phyloP scores from a whole-genome alignment of 371 early-diverging fungal species.

The Dipsacomyces acuminosporus region DNA sequence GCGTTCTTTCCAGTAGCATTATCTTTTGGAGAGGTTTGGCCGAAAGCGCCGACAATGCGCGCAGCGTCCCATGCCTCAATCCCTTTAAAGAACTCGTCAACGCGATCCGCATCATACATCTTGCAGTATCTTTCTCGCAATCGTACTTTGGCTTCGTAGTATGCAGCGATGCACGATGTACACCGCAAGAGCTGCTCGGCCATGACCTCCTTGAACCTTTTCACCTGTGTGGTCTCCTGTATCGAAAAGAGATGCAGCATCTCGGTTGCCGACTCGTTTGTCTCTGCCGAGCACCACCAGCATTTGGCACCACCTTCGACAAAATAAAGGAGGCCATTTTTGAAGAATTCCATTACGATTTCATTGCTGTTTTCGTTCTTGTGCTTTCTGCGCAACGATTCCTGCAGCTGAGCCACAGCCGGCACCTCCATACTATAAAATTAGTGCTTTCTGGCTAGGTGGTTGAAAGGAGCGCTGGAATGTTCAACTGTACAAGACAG shows the following conservation, averaged over 20 bases:
- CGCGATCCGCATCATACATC: slow-evolving; percentile 15
- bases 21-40: neutral
- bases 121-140: slow-evolving; percentile 17
- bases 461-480: no score
- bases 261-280: slow-evolving; percentile 27
- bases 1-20: slow-evolving; percentile 13
- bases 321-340: slow-evolving; percentile 16
- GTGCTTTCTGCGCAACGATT: slow-evolving; percentile 10
- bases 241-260: slow-evolving; percentile 45
- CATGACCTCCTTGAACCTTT: slow-evolving; percentile 20
- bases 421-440: neutral
- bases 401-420: slow-evolving; percentile 14
- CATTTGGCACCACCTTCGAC: slow-evolving; percentile 28
- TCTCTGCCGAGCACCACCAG: slow-evolving; percentile 42
- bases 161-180: slow-evolving; percentile 20
- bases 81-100: slow-evolving; percentile 22
- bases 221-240: slow-evolving; percentile 3
- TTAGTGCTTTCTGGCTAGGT: no score
- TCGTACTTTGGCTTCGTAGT: slow-evolving; percentile 20
- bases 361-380: slow-evolving; percentile 3
- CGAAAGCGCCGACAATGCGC: slow-evolving; percentile 17
- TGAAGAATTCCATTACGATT: slow-evolving; percentile 3
- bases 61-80: slow-evolving; percentile 36
- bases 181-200: slow-evolving; percentile 23
- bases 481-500: no score